A percentile compares a stretch with the other conserved stretches of the same genome.
These are phyloP conservation scores for Pythium insidiosum DNA, from an alignment of 352 stramenopile genomes.

Conservation along the genomic window DNA sequence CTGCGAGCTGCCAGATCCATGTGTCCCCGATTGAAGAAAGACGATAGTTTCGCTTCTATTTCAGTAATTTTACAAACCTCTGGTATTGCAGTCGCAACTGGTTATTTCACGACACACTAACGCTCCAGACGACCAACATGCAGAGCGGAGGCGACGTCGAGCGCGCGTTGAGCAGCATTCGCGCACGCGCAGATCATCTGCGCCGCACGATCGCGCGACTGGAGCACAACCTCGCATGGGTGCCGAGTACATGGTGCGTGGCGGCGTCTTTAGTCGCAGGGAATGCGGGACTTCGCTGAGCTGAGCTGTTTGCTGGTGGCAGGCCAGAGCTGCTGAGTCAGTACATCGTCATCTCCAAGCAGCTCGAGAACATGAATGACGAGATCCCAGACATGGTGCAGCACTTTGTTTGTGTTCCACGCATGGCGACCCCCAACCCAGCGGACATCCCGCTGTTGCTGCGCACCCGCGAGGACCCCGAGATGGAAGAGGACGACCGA, in stretches of 20 bases:
- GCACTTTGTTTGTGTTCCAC: slow-evolving; percentile 76
- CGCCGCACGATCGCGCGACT: slow-evolving; percentile 67
- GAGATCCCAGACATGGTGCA: slow-evolving; percentile 80
- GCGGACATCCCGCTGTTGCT: slow-evolving; percentile 70
- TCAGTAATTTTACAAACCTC: too few relatives aligned
- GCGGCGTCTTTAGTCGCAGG: too few relatives aligned
- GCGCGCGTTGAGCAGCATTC: slow-evolving; percentile 72
- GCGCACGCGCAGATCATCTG: slow-evolving; percentile 69
- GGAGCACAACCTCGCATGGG: slow-evolving; percentile 75
- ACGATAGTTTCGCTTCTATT: too few relatives aligned
- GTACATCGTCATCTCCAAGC: slow-evolving; percentile 84
- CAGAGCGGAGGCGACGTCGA: slow-evolving; percentile 51
- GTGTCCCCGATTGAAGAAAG: too few relatives aligned
- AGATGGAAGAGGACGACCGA: slow-evolving; percentile 80
- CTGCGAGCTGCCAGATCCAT: too few relatives aligned
- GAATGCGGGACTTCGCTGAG: too few relatives aligned
- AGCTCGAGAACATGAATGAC: slow-evolving; percentile 86
- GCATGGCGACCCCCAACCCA: slow-evolving; percentile 75
- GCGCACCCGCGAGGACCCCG: slow-evolving; percentile 72
- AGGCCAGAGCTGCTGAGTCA: slow-evolving; percentile 79
- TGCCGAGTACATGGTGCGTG: slow-evolving; percentile 67
- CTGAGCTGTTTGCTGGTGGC: background rate
- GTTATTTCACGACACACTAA: too few relatives aligned
- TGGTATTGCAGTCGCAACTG: too few relatives aligned
- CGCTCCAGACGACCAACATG: slow-evolving; percentile 12